These are phyloP conservation scores for Microthlaspi erraticum DNA, from an alignment of 345 rosid species.

Conservation along the genomic window DNA sequence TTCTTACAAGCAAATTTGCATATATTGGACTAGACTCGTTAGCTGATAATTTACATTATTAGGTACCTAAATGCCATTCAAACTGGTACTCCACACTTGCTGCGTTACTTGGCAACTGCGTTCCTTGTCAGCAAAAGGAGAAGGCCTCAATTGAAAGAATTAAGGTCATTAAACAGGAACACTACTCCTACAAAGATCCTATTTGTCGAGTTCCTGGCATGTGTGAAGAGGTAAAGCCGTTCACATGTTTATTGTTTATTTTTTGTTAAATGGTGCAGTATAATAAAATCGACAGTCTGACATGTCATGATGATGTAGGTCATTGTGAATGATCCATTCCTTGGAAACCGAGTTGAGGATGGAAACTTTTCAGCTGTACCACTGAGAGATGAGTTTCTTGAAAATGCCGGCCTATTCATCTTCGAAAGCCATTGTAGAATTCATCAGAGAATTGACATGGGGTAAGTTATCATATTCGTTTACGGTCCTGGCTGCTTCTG, in stretches of 20 bases:
- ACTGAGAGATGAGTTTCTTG: conserved; percentile 92
- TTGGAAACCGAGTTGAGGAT: conserved; percentile 89
- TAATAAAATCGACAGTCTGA: conserved; percentile 12
- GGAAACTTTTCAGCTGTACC: conserved; percentile 78
- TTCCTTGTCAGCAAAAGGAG: conserved; percentile 97
- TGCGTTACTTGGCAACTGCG: conserved; percentile 96
- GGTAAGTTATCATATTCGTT: conserved; percentile 48
- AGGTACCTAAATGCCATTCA: conserved; percentile 98
- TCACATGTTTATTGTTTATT: background rate
- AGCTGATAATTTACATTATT: conserved; percentile 20
- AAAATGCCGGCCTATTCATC: conserved; percentile 95
- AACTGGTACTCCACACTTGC: conserved; percentile 94
- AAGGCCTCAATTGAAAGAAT: conserved; percentile 90
- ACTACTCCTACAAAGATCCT: conserved; percentile 89
- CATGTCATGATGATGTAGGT: conserved; percentile 51
- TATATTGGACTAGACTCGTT: too few relatives aligned
- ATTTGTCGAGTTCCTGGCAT: conserved; percentile 93
- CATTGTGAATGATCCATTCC: conserved; percentile 96
- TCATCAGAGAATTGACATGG: conserved; percentile 94
- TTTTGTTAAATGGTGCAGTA: background rate
- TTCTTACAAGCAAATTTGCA: too few relatives aligned
- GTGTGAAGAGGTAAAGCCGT: conserved; percentile 79
- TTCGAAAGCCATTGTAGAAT: conserved; percentile 95
- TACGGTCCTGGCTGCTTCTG: background rate
- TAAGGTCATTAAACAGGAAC: conserved; percentile 93